Conservation (phyloP, 208 protist genomes). For the Acanthamoeba healyi region DNA sequence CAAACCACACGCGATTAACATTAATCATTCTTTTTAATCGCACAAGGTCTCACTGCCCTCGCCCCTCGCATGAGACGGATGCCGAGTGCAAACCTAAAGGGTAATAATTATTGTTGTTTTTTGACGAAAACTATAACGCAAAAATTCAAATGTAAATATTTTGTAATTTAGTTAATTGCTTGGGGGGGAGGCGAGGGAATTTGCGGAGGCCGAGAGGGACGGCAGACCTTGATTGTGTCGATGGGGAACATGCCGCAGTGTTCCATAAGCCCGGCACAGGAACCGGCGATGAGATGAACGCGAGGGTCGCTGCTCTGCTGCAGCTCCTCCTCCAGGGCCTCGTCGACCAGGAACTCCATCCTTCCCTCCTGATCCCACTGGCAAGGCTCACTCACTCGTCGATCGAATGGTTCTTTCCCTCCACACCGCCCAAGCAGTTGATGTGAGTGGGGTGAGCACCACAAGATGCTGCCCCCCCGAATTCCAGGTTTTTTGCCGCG, state of each 20-base stretch:
- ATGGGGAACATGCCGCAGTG: conserved; percentile 55
- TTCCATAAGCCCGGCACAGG: conserved; percentile 26
- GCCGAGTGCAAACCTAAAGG: no score
- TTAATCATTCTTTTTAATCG: no score
- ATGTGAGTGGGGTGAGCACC: no score
- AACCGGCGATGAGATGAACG: not conserved
- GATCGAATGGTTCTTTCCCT: no score
- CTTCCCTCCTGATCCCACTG: not conserved
- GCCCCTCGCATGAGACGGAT: no score
- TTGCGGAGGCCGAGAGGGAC: not conserved
- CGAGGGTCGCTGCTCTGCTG: conserved; percentile 17
- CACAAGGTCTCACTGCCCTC: no score
- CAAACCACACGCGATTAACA: no score
- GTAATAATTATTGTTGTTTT: no score
- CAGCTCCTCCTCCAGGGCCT: not conserved
- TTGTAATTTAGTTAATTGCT: not conserved
- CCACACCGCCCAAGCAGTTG: no score
- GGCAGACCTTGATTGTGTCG: not conserved
- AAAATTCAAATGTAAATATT: not conserved
- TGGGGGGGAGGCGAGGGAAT: not conserved
- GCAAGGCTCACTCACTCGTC: not conserved
- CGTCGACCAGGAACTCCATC: conserved; percentile 32
- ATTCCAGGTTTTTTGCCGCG: no score
- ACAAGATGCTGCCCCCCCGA: no score
- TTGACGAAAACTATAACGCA: not conserved